Evolutionary conservation across 176 grass and related monocot species (phyloP).

Genomic region (Eragrostis curvula): DNA sequence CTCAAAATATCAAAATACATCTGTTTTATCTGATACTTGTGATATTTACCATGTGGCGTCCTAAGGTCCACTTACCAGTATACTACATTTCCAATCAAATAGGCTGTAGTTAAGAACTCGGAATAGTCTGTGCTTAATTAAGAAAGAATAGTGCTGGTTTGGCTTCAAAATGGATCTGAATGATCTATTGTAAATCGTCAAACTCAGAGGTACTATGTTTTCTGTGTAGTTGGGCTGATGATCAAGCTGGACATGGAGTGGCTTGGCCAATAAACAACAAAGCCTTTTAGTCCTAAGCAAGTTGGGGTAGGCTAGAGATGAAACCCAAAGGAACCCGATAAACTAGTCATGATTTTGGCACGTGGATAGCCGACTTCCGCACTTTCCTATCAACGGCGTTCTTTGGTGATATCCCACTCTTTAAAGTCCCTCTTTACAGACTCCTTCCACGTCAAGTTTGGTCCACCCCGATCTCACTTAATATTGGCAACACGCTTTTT

Average conservation of each 20-base stretch:
- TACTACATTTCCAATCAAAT: neutral
- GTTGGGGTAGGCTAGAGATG: too few species aligned
- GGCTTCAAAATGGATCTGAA: neutral
- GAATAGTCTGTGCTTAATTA: neutral
- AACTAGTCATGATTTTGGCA: too few species aligned
- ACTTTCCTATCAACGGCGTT: too few species aligned
- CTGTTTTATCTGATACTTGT: neutral
- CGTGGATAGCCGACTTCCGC: too few species aligned
- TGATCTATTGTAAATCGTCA: conserved; percentile 13
- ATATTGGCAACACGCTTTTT: too few species aligned
- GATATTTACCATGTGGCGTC: neutral
- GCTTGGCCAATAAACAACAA: neutral
- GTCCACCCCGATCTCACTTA: too few species aligned
- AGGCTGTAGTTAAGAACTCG: neutral
- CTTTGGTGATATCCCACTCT: too few species aligned
- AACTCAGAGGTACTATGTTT: conserved; percentile 3
- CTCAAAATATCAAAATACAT: neutral
- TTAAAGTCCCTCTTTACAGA: too few species aligned
- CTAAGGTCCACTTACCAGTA: neutral
- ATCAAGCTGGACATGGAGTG: neutral
- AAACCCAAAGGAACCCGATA: too few species aligned
- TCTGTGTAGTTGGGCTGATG: neutral
- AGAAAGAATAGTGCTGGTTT: neutral
- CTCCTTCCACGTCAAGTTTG: too few species aligned
- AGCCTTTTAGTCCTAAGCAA: too few species aligned